Percentiles rank a stretch among this genome's conserved stretches.
Conservation (phyloP, 768 basidiomycete species). For the Mycena maculata region DNA sequence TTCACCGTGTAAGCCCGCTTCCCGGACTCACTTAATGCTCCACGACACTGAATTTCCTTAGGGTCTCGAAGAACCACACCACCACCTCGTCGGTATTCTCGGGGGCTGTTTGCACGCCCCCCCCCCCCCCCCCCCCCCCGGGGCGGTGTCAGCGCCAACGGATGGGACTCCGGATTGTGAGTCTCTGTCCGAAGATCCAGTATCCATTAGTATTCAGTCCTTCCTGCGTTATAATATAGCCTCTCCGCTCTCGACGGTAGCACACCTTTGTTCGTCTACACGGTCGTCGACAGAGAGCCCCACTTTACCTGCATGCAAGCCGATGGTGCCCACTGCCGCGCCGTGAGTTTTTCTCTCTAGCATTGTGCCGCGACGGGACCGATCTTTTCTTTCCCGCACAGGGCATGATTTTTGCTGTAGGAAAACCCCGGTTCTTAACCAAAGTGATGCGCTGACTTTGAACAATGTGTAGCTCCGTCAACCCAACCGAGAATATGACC, state of each 20-base stretch:
- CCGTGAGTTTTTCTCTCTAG: background rate
- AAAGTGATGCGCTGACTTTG: no score
- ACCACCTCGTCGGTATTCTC: conserved; percentile 30
- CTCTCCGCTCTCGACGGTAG: conserved; percentile 34
- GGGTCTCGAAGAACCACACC: conserved; percentile 33
- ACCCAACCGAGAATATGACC: conserved; percentile 31
- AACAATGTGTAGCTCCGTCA: no score
- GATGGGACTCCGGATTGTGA: conserved; percentile 35
- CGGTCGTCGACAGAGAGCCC: conserved; percentile 34
- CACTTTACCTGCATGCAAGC: conserved; percentile 38
- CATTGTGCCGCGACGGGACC: background rate
- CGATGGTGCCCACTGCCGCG: conserved; percentile 37
- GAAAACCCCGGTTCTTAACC: no score
- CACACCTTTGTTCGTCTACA: conserved; percentile 31
- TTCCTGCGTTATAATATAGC: conserved; percentile 21
- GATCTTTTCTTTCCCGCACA: conserved; percentile 1
- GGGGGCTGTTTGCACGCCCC: conserved; percentile 32
- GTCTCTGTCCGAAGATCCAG: background rate
- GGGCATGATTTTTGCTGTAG: conserved; percentile 36
- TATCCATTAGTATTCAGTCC: background rate
- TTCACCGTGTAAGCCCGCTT: conserved; percentile 30
- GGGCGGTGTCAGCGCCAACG: conserved; percentile 30
- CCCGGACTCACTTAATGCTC: background rate
- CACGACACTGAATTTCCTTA: background rate
- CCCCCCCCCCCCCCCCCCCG: conserved; percentile 18